phyloP scores from a whole-genome alignment of 371 early-diverging fungal genomes.

The Mortierella sp. region DNA sequence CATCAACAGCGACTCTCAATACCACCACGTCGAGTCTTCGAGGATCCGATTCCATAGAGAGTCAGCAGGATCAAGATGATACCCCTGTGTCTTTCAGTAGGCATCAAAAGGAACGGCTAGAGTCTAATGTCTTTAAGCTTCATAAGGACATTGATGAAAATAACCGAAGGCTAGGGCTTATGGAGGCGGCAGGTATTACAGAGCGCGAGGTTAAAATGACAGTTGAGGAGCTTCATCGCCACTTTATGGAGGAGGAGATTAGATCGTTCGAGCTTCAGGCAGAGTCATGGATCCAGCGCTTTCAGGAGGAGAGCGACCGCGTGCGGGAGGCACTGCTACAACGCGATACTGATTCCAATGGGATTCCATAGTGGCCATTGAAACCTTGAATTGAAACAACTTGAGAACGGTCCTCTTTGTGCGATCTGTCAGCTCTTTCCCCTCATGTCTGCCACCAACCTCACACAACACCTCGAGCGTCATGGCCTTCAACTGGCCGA shows the following conservation, averaged over 20 bases:
- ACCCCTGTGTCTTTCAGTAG: too few relatives aligned
- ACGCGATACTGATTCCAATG: conserved; percentile 1
- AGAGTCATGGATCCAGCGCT: conserved; percentile 39
- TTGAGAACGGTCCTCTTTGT: neutral
- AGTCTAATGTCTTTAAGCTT: too few relatives aligned
- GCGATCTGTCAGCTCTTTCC: neutral
- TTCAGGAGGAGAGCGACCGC: conserved; percentile 43
- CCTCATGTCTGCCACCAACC: conserved; percentile 27
- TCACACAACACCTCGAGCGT: conserved; percentile 29
- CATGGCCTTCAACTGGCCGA: conserved; percentile 33
- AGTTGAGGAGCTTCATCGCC: conserved; percentile 47
- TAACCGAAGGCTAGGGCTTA: conserved; percentile 13
- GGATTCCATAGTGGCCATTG: too few relatives aligned
- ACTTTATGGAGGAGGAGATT: conserved; percentile 26
- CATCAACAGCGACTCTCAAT: too few relatives aligned
- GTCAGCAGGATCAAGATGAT: too few relatives aligned
- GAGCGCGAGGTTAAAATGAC: conserved; percentile 41
- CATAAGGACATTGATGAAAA: conserved; percentile 11
- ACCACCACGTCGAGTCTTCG: too few relatives aligned
- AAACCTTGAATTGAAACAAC: too few relatives aligned
- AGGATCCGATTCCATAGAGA: too few relatives aligned
- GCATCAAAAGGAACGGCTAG: too few relatives aligned
- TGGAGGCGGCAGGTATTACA: conserved; percentile 21
- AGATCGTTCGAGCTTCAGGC: conserved; percentile 31
- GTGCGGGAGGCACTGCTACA: conserved; percentile 33